Evolutionary conservation across 1,284 basidiomycete genomes (phyloP).

Genomic region (Stereum hirsutum): DNA sequence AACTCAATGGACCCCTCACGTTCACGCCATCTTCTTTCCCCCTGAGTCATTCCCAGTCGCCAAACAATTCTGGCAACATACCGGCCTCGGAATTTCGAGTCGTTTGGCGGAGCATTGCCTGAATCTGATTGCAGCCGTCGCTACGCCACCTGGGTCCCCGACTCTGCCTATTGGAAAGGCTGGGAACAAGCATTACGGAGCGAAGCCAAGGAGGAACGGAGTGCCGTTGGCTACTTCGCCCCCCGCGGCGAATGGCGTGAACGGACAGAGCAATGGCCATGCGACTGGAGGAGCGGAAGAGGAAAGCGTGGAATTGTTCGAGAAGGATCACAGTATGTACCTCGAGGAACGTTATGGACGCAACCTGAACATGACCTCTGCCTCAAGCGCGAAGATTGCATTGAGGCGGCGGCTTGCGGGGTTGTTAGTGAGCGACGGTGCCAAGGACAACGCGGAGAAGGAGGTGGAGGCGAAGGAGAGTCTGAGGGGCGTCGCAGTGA

Average conservation of each 20-base stretch:
- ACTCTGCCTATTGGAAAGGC: constrained; percentile 30
- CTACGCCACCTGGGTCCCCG: constrained; percentile 18
- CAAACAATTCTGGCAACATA: constrained; percentile 96
- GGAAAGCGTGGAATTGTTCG: constrained; percentile 27
- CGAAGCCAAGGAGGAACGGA: constrained; percentile 31
- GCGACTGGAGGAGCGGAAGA: constrained; percentile 7
- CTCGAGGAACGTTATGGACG: constrained; percentile 95
- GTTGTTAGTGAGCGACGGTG: constrained; percentile 61
- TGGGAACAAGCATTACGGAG: constrained; percentile 57
- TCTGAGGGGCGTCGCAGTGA: constrained; percentile 52
- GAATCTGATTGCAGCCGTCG: constrained; percentile 36
- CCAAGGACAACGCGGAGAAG: constrained; percentile 35
- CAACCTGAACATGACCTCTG: constrained; percentile 69
- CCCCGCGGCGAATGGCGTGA: constrained; percentile 1
- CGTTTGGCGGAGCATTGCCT: constrained; percentile 82
- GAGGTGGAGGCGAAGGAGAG: constrained; percentile 45
- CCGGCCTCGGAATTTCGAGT: constrained; percentile 85
- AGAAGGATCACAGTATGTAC: constrained; percentile 45
- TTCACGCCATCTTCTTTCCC: constrained; percentile 79
- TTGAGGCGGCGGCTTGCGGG: constrained; percentile 87
- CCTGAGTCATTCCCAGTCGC: constrained; percentile 57
- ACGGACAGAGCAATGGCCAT: constrained; percentile 5
- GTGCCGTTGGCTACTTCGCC: constrained; percentile 14
- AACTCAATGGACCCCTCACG: constrained; percentile 17
- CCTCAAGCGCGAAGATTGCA: constrained; percentile 85